Evolutionary conservation across 495 filamentous ascomycete genomes (phyloP), one percentile per base, ranked within the genome.

Genomic region (Cercophora newfieldiana): DNA sequence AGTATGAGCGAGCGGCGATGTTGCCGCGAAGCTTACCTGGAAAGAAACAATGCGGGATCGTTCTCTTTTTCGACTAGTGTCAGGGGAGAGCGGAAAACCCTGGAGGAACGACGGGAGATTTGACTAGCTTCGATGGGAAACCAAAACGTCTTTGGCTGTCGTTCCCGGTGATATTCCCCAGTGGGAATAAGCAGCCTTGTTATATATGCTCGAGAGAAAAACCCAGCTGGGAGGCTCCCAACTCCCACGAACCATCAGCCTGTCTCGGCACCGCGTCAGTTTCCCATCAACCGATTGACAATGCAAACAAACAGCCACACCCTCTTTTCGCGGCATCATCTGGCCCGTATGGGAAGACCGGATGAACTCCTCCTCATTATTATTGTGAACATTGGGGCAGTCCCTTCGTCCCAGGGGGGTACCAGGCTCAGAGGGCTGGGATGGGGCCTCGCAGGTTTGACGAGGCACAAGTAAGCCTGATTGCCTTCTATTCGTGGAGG

Each of bases 301-400:
- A 44, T 44, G 18, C 31, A 48, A 25, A 44, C 31, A 48, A 25
- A 60, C 24, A 48, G 33, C 31, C 58, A 60, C 37, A 60, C 37
- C 31, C 58, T 47, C 58, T 26, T 29, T 57, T 30, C 30, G 54
- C 64, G 64, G 64, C 12, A 56, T 61, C 64, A 65, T 33, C 26
- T 63, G 44, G 58, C 48, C 60, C 60, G 59, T 66, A 64, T 62
- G 59, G 56, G 22, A 53, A 24, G 24, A 31, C 61, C 61, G 68
- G 66, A 64, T 66, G 69, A 71, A 66, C 49, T 61, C 29, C 26
- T n/a, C 28, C 29, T 59, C 29, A 49, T 64, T 59, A 63, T 68
- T 64, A 31, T 48, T 53, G 6, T n/a, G n/a, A n/a, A 30, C 19
- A 28, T 33, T 29, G 29, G 26, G 22, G 12, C 37, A 3, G 14